Base-by-base conservation (phyloP, 2,329 filamentous ascomycete species). In the Colletotrichum lindemuthianum region DNA sequence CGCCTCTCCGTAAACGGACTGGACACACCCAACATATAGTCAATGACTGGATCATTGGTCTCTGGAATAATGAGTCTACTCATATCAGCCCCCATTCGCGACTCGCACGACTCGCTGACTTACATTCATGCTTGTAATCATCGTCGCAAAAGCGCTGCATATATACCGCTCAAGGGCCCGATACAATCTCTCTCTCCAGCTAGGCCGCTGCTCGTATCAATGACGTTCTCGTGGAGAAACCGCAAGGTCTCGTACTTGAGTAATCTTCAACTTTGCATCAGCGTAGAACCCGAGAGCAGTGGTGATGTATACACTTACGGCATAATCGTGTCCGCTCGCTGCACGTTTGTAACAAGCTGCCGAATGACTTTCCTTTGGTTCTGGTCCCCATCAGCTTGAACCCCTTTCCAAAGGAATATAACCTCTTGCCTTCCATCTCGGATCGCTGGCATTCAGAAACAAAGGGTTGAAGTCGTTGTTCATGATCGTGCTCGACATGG, bases 401-500 rank as follows among this genome's bases (percentile, higher is more conserved):
- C 12, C 5, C 24, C 13, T 8, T 45, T 16, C 24, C 32, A 2
- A 12, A 9, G 4, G 39, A 11, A 12, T 2, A n/a, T 4, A 2
- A 10, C n/a, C 11, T 16, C 12, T 3, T 33, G 51, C 52, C 52
- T 61, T 57, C 45, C 52, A 61, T 3, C 32, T 43, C 33, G 52
- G 59, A 7, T 51, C 12, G 33, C 59, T 61, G 9, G 59, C 52
- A 44, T 58, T 34, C 10, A 57, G 16, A 3, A 61, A 57, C 16
- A 61, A 8, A 1, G 40, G 47, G 1, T 61, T 57, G 0, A 57
- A 57, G 10, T 50, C 52, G 0, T 61, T 58, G 16, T 57, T 61
- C 33, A 61, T 5, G 8, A 61, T 57, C 1, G 13, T 37, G 34
- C 52, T 61, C 6, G 59, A 58, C 53, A 61, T 61, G 6, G 58